Evolutionary conservation across 345 rosid species (phyloP), one percentile per base, ranked within the genome.

Genomic region (Corchorus olitorius): DNA sequence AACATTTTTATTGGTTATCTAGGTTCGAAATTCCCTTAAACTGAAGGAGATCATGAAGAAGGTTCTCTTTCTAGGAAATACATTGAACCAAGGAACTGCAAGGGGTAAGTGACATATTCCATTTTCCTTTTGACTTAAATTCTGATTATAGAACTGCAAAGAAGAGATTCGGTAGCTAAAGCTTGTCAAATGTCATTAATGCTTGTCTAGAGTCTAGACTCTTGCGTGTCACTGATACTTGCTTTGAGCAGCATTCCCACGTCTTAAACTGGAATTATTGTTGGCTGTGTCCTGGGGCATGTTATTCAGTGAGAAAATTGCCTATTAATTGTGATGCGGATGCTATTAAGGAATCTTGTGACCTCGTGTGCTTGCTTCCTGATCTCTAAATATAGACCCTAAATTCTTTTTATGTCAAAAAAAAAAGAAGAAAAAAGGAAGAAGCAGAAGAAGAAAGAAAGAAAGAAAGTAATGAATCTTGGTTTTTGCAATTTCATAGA

Each of bases 61-160:
- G 83, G 94, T 97, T 87, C 97, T 97, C 69, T 88, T 83, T 77
- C 85, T 97, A 74, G 99, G 99, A 76, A 97, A 97, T 79, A 87
- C 89, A 6, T 81, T 94, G 85, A 97, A 94, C 86, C 97, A 97
- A 81, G 99, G 99, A 87, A 97, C 99, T 67, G 98, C 97, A 33
- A 92, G 99, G 87, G 99, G 99, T 92, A 75, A 81, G 88, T 72
- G 75, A 73, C 41, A 20, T 54, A 8, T 55, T 64, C 4, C 33
- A 52, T 14, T 37, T 50, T 54, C 35, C 35, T 56, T 43, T 56
- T 52, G 54, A 37, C 33, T 34, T n/a, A 9, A 34, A 35, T 33
- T 34, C 35, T 52, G 61, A 52, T 70, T 45, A 27, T 53, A 34
- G 33, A 70, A 34, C 60, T 70, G 68, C 50, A 19, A 20, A 48